These are phyloP conservation scores for Fragosphaeria purpurea DNA, from an alignment of 2,329 filamentous ascomycete species.

Conservation along the genomic window DNA sequence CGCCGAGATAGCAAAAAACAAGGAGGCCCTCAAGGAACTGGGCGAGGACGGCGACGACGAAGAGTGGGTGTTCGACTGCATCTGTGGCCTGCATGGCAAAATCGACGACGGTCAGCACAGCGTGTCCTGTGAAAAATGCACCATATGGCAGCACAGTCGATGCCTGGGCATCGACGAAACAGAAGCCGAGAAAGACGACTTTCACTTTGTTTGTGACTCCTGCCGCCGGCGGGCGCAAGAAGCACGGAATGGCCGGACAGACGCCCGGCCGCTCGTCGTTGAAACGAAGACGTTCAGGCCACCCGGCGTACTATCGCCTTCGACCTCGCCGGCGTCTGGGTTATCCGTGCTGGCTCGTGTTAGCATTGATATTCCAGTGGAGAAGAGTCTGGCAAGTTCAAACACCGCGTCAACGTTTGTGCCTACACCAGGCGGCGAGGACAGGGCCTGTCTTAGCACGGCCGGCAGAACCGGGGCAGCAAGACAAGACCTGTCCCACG, in stretches of 20 bases:
- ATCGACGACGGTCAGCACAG: slow-evolving; percentile 93
- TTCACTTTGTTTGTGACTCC: slow-evolving; percentile 73
- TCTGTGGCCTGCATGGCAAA: slow-evolving; percentile 81
- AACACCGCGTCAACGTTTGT: too few relatives aligned
- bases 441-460: too few relatives aligned
- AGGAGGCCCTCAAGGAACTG: slow-evolving; percentile 64
- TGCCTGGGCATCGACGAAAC: slow-evolving; percentile 72
- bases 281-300: slow-evolving; percentile 40
- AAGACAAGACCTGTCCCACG: too few relatives aligned
- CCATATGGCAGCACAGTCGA: slow-evolving; percentile 93
- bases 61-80: slow-evolving; percentile 90
- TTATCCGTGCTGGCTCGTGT: background rate
- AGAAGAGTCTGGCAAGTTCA: too few relatives aligned
- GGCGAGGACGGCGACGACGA: slow-evolving; percentile 55
- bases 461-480: too few relatives aligned
- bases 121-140: slow-evolving; percentile 87
- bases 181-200: slow-evolving; percentile 75
- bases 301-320: slow-evolving; percentile 13
- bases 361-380: slow-evolving; percentile 1
- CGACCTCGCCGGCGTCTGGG: background rate
- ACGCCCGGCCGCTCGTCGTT: slow-evolving; percentile 29
- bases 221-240: slow-evolving; percentile 51
- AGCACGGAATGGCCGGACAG: slow-evolving; percentile 52
- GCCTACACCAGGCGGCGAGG: too few relatives aligned
- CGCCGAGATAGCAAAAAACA: slow-evolving; percentile 69